phyloP scores from a whole-genome alignment of 179 eudicot genomes.

The Pouteria campechiana region DNA sequence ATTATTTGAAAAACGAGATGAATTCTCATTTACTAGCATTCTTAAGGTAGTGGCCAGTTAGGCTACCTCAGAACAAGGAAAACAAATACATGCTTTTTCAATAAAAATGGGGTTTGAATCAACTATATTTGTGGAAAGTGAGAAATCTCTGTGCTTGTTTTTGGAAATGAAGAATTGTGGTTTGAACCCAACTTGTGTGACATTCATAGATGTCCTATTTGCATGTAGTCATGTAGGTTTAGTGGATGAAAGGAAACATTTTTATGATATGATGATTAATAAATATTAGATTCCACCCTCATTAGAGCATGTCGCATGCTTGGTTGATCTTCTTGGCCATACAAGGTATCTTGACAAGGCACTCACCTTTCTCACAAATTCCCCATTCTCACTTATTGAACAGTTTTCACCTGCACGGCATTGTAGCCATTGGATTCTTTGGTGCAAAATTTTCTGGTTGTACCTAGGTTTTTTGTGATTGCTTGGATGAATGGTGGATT shows the following conservation, averaged over 20 bases:
- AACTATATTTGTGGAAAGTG: slow-evolving; percentile 48
- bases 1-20: slow-evolving; percentile 28
- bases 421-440: no score
- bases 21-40: slow-evolving; percentile 57
- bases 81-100: slow-evolving; percentile 60
- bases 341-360: slow-evolving; percentile 63
- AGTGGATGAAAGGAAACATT: slow-evolving; percentile 35
- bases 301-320: slow-evolving; percentile 64
- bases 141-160: slow-evolving; percentile 35
- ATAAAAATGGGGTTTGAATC: slow-evolving; percentile 38
- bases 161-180: slow-evolving; percentile 28
- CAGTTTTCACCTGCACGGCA: no score
- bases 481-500: no score
- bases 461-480: no score
- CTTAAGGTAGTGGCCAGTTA: slow-evolving; percentile 50
- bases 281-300: slow-evolving; percentile 39
- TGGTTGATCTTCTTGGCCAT: slow-evolving; percentile 65
- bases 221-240: slow-evolving; percentile 73
- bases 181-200: slow-evolving; percentile 32
- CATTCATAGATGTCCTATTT: slow-evolving; percentile 48
- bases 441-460: no score
- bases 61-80: slow-evolving; percentile 54
- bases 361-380: slow-evolving; percentile 29
- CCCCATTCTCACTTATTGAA: slow-evolving; percentile 42
- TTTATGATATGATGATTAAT: slow-evolving; percentile 44